Percentiles rank a stretch among this genome's conserved stretches.
Evolutionary conservation across 2,329 filamentous ascomycete genomes (phyloP).

Genomic region (Plectosphaerella plurivora): DNA sequence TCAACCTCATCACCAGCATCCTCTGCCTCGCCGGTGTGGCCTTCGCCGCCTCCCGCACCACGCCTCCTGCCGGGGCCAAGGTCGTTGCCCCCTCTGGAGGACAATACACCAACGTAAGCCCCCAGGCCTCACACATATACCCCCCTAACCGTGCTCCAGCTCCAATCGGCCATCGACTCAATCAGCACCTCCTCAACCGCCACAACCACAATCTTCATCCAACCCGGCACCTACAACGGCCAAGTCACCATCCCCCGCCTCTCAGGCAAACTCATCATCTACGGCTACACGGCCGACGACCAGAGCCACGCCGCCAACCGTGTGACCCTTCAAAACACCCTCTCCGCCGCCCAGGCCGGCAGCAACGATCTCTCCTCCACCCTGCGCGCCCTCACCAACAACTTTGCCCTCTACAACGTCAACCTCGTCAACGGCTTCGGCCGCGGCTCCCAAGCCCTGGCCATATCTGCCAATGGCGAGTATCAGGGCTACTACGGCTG

Average conservation of each 20-base stretch:
- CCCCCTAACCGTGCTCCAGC: constrained; percentile 15
- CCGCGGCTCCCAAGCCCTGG: constrained; percentile 42
- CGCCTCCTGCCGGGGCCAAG: constrained; percentile 43
- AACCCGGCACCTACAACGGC: constrained; percentile 60
- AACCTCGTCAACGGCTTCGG: constrained; percentile 44
- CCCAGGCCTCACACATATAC: background rate
- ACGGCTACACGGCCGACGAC: constrained; percentile 53
- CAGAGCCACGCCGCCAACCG: constrained; percentile 49
- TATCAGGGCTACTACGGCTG: constrained; percentile 44
- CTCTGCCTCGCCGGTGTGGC: background rate
- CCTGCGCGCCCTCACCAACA: constrained; percentile 38
- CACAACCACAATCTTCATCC: constrained; percentile 60
- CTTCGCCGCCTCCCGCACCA: constrained; percentile 27
- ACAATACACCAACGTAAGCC: constrained; percentile 7
- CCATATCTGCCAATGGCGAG: constrained; percentile 38
- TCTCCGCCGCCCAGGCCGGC: constrained; percentile 35
- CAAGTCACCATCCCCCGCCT: constrained; percentile 50
- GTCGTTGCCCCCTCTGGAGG: constrained; percentile 37
- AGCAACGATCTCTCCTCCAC: constrained; percentile 50
- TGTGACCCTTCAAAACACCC: constrained; percentile 41
- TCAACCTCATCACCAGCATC: constrained; percentile 2
- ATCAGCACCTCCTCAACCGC: constrained; percentile 44
- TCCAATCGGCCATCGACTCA: constrained; percentile 55
- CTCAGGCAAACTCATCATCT: constrained; percentile 46
- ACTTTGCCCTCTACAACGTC: constrained; percentile 61